Evolutionary conservation across 1,139 yeast species (phyloP).

Genomic region (Saccharomyces hybrid): DNA sequence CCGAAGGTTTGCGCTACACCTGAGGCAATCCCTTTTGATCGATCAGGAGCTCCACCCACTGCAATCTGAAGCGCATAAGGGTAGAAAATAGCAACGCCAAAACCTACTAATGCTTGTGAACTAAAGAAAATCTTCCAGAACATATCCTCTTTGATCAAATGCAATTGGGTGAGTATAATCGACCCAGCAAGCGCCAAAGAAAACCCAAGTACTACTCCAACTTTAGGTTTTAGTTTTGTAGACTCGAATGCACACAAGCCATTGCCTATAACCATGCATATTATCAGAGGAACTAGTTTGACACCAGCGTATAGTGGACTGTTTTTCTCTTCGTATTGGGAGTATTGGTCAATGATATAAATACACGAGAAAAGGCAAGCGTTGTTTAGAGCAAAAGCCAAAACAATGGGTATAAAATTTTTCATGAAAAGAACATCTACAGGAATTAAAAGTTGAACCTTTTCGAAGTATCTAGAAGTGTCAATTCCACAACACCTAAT

Average conservation of each 20-base stretch:
- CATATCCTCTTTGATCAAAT: conserved; percentile 11
- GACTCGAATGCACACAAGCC: not conserved
- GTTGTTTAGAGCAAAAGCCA: conserved; percentile 9
- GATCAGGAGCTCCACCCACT: conserved; percentile 29
- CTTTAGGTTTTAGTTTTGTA: not conserved
- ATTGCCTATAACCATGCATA: not conserved
- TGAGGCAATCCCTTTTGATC: conserved; percentile 32
- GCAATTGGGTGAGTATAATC: conserved; percentile 4
- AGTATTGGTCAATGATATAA: conserved; percentile 13
- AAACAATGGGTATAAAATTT: conserved; percentile 16
- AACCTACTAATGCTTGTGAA: conserved; percentile 15
- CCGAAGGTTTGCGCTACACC: not conserved
- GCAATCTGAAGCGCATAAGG: conserved; percentile 16
- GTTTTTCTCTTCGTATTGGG: conserved; percentile 14
- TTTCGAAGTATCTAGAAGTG: conserved; percentile 11
- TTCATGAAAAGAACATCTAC: conserved; percentile 14
- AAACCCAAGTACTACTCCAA: not conserved
- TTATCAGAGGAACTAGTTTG: conserved; percentile 12
- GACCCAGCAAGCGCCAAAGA: not conserved
- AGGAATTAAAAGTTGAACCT: conserved; percentile 17
- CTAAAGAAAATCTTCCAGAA: conserved; percentile 30
- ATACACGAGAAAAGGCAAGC: conserved; percentile 10
- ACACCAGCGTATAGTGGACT: conserved; percentile 27
- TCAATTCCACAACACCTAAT: conserved; percentile 7
- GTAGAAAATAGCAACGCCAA: conserved; percentile 14